Evolutionary conservation across 1,139 yeast genomes (phyloP).

Genomic region (Geotrichum macrosporum): DNA sequence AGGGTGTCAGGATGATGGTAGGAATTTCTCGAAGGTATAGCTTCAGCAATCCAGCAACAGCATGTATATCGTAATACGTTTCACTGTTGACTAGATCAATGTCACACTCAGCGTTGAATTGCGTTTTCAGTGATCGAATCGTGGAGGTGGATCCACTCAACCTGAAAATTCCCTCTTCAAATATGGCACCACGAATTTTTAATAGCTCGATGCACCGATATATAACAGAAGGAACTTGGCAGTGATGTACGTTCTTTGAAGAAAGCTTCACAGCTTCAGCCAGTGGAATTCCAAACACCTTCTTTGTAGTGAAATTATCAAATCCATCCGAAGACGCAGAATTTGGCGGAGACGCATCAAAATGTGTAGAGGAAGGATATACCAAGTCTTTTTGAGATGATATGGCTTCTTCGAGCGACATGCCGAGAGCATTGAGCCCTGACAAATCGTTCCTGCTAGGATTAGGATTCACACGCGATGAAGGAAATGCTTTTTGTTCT

Average conservation of each 20-base stretch:
- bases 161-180: conserved; percentile 88
- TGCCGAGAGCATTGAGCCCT: conserved; percentile 17
- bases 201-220: conserved; percentile 72
- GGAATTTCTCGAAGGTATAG: conserved; percentile 71
- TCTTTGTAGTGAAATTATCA: not conserved
- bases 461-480: conserved; percentile 14
- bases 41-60: conserved; percentile 74
- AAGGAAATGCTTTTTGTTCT: conserved; percentile 16
- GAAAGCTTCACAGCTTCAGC: conserved; percentile 51
- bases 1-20: conserved; percentile 54
- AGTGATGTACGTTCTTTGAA: conserved; percentile 37
- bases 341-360: not conserved
- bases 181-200: conserved; percentile 62
- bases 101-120: conserved; percentile 57
- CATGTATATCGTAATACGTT: conserved; percentile 56
- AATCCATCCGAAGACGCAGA: not conserved
- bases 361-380: not conserved
- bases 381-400: conserved; percentile 2
- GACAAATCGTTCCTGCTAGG: conserved; percentile 13
- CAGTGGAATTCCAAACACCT: conserved; percentile 64
- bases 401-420: conserved; percentile 18
- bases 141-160: conserved; percentile 84
- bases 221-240: conserved; percentile 67
- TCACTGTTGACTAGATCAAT: conserved; percentile 50
- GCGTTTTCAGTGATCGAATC: conserved; percentile 66